These are phyloP conservation scores for Gaertneriomyces semiglobifer DNA, from an alignment of 192 early-diverging fungal species.

Conservation along the genomic window DNA sequence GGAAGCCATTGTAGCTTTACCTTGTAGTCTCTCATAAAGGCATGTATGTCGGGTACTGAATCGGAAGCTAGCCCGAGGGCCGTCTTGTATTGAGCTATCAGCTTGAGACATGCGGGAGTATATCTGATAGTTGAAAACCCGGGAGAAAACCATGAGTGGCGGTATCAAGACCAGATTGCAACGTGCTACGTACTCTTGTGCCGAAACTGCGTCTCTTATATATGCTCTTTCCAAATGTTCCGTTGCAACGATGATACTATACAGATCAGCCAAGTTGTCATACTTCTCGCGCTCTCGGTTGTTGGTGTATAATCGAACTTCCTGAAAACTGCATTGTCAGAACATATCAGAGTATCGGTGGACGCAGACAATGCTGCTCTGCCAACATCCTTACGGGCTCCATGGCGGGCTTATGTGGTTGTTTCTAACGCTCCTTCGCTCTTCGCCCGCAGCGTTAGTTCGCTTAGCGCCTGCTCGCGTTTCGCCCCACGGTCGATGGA, in stretches of 20 bases:
- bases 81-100: slow-evolving; percentile 91
- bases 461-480: too few relatives aligned
- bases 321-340: slow-evolving; percentile 34
- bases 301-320: slow-evolving; percentile 75
- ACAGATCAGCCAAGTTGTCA: slow-evolving; percentile 91
- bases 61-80: slow-evolving; percentile 64
- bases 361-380: too few relatives aligned
- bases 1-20: slow-evolving; percentile 25
- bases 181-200: slow-evolving; percentile 60
- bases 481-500: too few relatives aligned
- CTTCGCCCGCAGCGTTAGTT: too few relatives aligned
- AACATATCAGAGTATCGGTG: not conserved
- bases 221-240: slow-evolving; percentile 93
- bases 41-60: slow-evolving; percentile 62
- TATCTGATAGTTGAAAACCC: slow-evolving; percentile 53
- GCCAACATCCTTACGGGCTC: too few relatives aligned
- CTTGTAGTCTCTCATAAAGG: slow-evolving; percentile 79
- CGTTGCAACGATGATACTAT: slow-evolving; percentile 83
- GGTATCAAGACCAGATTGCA: not conserved
- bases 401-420: too few relatives aligned
- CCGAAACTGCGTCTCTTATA: slow-evolving; percentile 78
- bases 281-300: slow-evolving; percentile 84
- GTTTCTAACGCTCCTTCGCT: too few relatives aligned
- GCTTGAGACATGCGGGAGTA: slow-evolving; percentile 81
- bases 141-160: not conserved